phyloP scores from a whole-genome alignment of 257 asterid genomes.

The Plantago major region DNA sequence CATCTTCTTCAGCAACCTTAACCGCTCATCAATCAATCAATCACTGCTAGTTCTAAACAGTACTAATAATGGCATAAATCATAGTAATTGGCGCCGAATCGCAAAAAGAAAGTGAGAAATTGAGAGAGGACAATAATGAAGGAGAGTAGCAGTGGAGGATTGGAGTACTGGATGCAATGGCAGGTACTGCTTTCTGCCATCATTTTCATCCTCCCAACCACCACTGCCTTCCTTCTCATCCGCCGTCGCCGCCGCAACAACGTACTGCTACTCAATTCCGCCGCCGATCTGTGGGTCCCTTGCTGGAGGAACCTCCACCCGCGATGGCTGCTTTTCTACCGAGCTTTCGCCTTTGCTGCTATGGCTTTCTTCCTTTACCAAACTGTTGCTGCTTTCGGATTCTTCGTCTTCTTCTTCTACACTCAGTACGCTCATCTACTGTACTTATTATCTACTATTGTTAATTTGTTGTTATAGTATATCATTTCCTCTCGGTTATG shows the following conservation, averaged over 20 bases:
- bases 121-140: conserved; percentile 24
- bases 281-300: conserved; percentile 58
- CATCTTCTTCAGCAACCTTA: too few species aligned
- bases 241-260: conserved; percentile 15
- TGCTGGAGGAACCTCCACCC: conserved; percentile 79
- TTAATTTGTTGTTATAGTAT: neutral
- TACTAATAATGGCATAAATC: too few species aligned
- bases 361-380: conserved; percentile 64
- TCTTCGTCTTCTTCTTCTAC: conserved; percentile 77
- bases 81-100: too few species aligned
- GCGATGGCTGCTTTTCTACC: conserved; percentile 65
- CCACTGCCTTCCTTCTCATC: conserved; percentile 31
- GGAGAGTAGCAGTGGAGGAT: conserved; percentile 11
- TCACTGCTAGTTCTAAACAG: too few species aligned
- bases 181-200: conserved; percentile 55
- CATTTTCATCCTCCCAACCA: conserved; percentile 46
- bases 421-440: conserved; percentile 48
- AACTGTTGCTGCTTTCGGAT: conserved; percentile 45
- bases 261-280: neutral
- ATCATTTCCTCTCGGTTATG: neutral
- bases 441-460: too few species aligned
- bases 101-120: too few species aligned
- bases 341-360: conserved; percentile 52
- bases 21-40: too few species aligned
- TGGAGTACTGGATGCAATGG: conserved; percentile 69